Evolutionary conservation across 2,329 filamentous ascomycete species (phyloP).

Genomic region (Apiospora marii): DNA sequence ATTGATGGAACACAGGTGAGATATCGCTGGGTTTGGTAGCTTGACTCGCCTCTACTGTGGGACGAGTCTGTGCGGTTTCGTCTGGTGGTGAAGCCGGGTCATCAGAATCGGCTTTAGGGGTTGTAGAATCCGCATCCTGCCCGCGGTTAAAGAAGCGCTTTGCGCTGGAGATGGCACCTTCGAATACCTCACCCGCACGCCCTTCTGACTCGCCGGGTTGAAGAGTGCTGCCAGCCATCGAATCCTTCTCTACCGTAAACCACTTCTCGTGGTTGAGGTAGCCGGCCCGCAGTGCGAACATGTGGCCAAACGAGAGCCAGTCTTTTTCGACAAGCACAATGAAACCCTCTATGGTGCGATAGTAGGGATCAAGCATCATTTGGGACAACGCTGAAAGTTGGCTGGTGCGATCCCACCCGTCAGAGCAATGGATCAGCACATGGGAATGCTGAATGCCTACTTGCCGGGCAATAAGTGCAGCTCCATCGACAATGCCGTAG

Average conservation of each 20-base stretch:
- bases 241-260: slow-evolving; percentile 88
- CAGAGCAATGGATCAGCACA: slow-evolving; percentile 95
- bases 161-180: slow-evolving; percentile 84
- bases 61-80: slow-evolving; percentile 41
- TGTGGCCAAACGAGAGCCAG: slow-evolving; percentile 97
- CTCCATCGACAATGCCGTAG: slow-evolving; percentile 81
- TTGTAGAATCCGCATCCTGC: slow-evolving; percentile 53
- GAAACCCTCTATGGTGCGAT: slow-evolving; percentile 91
- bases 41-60: slow-evolving; percentile 61
- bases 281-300: slow-evolving; percentile 93
- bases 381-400: slow-evolving; percentile 92
- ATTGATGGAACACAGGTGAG: slow-evolving; percentile 97
- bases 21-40: slow-evolving; percentile 88
- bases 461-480: slow-evolving; percentile 83
- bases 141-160: slow-evolving; percentile 91
- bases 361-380: slow-evolving; percentile 94
- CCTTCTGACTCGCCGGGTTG: slow-evolving; percentile 69
- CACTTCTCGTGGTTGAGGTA: slow-evolving; percentile 90
- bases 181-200: slow-evolving; percentile 75
- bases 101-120: slow-evolving; percentile 62
- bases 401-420: slow-evolving; percentile 97
- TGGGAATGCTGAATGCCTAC: slow-evolving; percentile 94
- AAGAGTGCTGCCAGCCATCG: slow-evolving; percentile 69
- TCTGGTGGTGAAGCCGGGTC: slow-evolving; percentile 38
- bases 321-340: slow-evolving; percentile 96